Conservation (phyloP, 345 rosid species). For the Psidium friedrichsthalianum region DNA sequence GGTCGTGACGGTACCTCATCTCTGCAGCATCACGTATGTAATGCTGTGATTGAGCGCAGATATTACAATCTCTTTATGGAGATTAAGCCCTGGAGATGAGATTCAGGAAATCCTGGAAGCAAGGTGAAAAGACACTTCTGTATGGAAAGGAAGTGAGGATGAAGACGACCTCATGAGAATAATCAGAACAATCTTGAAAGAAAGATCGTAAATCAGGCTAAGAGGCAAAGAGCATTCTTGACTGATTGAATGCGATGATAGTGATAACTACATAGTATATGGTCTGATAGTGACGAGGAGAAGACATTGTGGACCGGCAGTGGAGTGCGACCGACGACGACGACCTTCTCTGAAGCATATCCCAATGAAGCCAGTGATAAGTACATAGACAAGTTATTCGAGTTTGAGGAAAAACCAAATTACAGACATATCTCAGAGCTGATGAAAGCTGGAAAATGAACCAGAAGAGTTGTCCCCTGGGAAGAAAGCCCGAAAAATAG, state of each 20-base stretch:
- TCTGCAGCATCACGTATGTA: constrained; percentile 41
- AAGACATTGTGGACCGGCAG: constrained; percentile 90
- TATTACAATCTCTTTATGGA: constrained; percentile 64
- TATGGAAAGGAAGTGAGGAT: constrained; percentile 90
- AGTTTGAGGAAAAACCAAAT: constrained; percentile 87
- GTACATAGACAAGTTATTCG: constrained; percentile 68
- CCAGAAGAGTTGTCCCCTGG: constrained; percentile 87
- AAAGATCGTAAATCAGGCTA: constrained; percentile 59
- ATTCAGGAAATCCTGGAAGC: constrained; percentile 63
- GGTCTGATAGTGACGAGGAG: constrained; percentile 94
- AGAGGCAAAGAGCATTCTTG: constrained; percentile 60
- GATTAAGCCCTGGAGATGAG: constrained; percentile 46
- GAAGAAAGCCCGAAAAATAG: constrained; percentile 78
- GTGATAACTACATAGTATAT: constrained; percentile 73
- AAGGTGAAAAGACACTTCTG: constrained; percentile 40
- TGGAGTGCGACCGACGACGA: constrained; percentile 74
- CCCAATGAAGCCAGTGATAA: constrained; percentile 75
- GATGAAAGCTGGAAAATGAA: constrained; percentile 69
- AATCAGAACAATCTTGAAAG: constrained; percentile 20
- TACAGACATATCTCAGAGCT: constrained; percentile 74
- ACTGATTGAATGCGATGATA: constrained; percentile 79
- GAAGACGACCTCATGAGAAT: constrained; percentile 26
- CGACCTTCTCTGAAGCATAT: constrained; percentile 73
- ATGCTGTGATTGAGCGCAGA: constrained; percentile 37
- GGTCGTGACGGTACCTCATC: background rate